Evolutionary conservation across 2,329 filamentous ascomycete genomes (phyloP), one percentile per base, ranked within the genome.

Genomic region (Talaromyces rugulosus): DNA sequence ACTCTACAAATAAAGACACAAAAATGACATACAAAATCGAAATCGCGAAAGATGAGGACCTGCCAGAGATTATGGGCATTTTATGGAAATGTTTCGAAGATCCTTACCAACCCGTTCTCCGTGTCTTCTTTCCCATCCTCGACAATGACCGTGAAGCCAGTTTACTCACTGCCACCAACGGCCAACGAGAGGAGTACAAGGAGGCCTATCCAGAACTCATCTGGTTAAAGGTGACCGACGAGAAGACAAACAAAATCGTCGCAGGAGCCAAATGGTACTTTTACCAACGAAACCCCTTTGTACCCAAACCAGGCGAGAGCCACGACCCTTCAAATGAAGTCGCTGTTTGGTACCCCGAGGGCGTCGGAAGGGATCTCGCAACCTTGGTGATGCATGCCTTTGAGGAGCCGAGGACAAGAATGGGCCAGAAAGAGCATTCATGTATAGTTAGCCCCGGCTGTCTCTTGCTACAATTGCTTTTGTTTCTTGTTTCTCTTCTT

Each of bases 201-300:
- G 36, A 50, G 44, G 14, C 52, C 1, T 60, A 60, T 7, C 59
- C 59, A 5, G 40, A 60, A 14, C 8, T 60, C 36, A 56, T 60
- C 23, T 60, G 59, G 59, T 30, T 60, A 28, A 60, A 60, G 40
- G 59, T 60, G 7, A 28, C 56, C 9, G 59, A 60, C 40, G 30
- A 60, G 5, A 30, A 60, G 23, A 56, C 59, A 28, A 18, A 11
- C 18, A 47, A 36, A 33, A 60, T 56, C 8, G 23, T 60, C 28
- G 59, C 52, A 34, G 59, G 52, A 34, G 52, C 59, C 42, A 60
- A 60, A 47, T 60, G 59, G 59, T 60, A 56, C 11, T 60, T 60
- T 56, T 60, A 56, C 30, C n/a, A 60, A 51, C 30, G 59, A 23
- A 60, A 60, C 54, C 59, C 52, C 18, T 60, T 60, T 56, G 51